Conservation (phyloP, 805 yeast species). For the Wickerhamomyces chambardii region DNA sequence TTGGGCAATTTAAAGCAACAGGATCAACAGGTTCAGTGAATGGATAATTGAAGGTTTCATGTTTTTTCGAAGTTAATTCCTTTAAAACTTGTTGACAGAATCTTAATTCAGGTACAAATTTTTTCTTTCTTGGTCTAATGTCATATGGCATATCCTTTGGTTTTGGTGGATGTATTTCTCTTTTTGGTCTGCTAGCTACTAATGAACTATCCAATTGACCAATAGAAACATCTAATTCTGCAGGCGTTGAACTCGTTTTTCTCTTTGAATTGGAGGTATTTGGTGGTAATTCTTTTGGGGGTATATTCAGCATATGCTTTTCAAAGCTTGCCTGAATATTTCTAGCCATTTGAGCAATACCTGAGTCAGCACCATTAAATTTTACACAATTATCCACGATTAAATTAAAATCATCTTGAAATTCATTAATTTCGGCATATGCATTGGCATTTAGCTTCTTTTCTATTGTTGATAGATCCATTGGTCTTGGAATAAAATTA, state of each 20-base stretch:
- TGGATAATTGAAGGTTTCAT: slow-evolving; percentile 80
- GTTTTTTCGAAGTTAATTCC: slow-evolving; percentile 77
- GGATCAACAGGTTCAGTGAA: slow-evolving; percentile 94
- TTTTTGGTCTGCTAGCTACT: slow-evolving; percentile 77
- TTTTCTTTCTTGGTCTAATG: slow-evolving; percentile 84
- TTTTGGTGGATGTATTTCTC: slow-evolving; percentile 95
- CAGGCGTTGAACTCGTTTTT: slow-evolving; percentile 17
- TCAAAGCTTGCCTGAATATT: slow-evolving; percentile 88
- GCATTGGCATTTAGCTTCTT: slow-evolving; percentile 62
- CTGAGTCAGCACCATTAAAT: slow-evolving; percentile 80
- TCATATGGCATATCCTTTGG: slow-evolving; percentile 92
- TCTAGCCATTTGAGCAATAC: slow-evolving; percentile 86
- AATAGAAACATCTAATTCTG: slow-evolving; percentile 30
- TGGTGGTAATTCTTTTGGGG: slow-evolving; percentile 43
- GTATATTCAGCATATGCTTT: slow-evolving; percentile 88
- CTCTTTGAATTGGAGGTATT: slow-evolving; percentile 6
- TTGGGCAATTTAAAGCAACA: slow-evolving; percentile 86
- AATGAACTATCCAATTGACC: slow-evolving; percentile 64
- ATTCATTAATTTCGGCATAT: slow-evolving; percentile 60
- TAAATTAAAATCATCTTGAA: slow-evolving; percentile 70
- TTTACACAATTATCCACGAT: slow-evolving; percentile 77
- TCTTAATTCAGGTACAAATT: slow-evolving; percentile 80
- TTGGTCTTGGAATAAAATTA: slow-evolving; percentile 76
- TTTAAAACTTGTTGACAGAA: slow-evolving; percentile 77
- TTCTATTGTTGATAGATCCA: slow-evolving; percentile 92